phyloP scores from a whole-genome alignment of 805 yeast species.

The Candida rishiriensis region DNA sequence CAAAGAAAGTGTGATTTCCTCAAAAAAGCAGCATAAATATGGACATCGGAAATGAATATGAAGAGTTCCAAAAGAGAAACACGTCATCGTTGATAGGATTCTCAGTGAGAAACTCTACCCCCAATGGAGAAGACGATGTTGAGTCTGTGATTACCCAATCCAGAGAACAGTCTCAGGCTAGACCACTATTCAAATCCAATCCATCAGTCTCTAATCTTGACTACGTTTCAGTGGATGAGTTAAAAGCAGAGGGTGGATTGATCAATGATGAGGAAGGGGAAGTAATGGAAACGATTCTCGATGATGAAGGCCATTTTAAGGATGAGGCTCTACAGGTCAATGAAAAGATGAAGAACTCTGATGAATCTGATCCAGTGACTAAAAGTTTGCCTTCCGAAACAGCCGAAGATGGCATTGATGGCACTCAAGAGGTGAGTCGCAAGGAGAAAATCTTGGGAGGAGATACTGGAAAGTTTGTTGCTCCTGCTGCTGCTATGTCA shows the following conservation, averaged over 20 bases:
- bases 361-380: background rate
- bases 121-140: slow-evolving; percentile 13
- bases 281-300: slow-evolving; percentile 48
- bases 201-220: slow-evolving; percentile 22
- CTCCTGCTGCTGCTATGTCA: slow-evolving; percentile 30
- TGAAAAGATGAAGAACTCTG: slow-evolving; percentile 14
- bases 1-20: background rate
- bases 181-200: slow-evolving; percentile 41
- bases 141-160: slow-evolving; percentile 22
- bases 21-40: slow-evolving; percentile 19
- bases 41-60: slow-evolving; percentile 52
- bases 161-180: slow-evolving; percentile 26
- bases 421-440: slow-evolving; percentile 5
- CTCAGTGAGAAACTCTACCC: slow-evolving; percentile 32
- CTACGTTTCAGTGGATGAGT: slow-evolving; percentile 30
- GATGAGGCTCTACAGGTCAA: slow-evolving; percentile 36
- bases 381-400: background rate
- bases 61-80: slow-evolving; percentile 43
- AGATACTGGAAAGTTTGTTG: slow-evolving; percentile 29
- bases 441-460: slow-evolving; percentile 26
- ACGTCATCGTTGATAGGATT: slow-evolving; percentile 53
- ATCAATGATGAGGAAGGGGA: slow-evolving; percentile 56
- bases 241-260: slow-evolving; percentile 46
- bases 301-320: slow-evolving; percentile 49
- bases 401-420: slow-evolving; percentile 1